phyloP scores from a whole-genome alignment of 257 asterid genomes.

The Gardenia jasminoides region DNA sequence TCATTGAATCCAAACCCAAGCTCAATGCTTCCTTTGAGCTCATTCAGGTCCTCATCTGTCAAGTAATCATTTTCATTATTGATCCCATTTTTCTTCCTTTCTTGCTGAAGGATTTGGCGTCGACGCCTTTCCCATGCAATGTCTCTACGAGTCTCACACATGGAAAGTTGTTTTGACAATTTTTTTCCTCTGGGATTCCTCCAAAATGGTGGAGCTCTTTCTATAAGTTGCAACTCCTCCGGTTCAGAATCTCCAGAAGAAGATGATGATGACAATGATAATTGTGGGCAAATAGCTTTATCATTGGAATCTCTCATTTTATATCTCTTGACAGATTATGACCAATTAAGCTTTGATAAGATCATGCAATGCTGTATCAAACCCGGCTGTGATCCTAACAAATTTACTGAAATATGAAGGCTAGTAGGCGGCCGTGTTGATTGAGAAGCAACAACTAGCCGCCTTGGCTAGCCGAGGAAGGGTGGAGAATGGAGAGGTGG shows the following conservation, averaged over 20 bases:
- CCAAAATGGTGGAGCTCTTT: constrained; percentile 77
- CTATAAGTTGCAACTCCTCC: constrained; percentile 65
- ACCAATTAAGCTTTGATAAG: background rate
- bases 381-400: background rate
- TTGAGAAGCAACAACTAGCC: constrained; percentile 32
- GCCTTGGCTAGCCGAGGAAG: constrained; percentile 54
- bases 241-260: constrained; percentile 41
- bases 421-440: constrained; percentile 46
- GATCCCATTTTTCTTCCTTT: constrained; percentile 43
- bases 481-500: constrained; percentile 5
- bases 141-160: constrained; percentile 72
- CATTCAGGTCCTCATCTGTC: constrained; percentile 77
- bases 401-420: background rate
- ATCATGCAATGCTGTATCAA: background rate
- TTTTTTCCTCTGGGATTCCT: constrained; percentile 34
- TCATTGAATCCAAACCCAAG: constrained; percentile 84
- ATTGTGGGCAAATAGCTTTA: background rate
- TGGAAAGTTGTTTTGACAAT: constrained; percentile 68
- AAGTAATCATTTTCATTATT: constrained; percentile 22
- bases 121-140: constrained; percentile 79
- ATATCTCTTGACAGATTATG: background rate
- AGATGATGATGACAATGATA: constrained; percentile 19
- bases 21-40: constrained; percentile 82
- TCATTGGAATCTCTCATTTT: constrained; percentile 24
- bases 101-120: constrained; percentile 44